Conservation (phyloP, 306 rosid genomes). For the Prunus mume region DNA sequence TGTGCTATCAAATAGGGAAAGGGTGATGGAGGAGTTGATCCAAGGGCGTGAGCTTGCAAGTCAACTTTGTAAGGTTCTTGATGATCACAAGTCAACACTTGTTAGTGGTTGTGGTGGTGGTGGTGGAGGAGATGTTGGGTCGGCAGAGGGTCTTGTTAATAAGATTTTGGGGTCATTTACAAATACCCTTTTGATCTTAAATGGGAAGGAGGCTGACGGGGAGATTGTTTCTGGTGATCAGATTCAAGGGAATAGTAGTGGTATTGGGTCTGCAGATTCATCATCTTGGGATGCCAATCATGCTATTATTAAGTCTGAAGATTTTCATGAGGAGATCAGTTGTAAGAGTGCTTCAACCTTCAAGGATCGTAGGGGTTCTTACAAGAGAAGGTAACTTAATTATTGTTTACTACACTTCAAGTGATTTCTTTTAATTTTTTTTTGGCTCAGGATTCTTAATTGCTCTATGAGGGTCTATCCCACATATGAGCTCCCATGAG, state of each 20-base stretch:
- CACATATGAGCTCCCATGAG: too few relatives aligned
- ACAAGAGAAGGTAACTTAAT: constrained; percentile 55
- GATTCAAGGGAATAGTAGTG: neutral
- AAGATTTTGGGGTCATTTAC: constrained; percentile 42
- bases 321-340: constrained; percentile 36
- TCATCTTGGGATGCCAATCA: constrained; percentile 2
- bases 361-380: constrained; percentile 50
- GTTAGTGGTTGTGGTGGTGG: neutral
- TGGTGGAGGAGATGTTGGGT: neutral
- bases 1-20: constrained; percentile 6
- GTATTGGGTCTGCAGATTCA: neutral
- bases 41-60: constrained; percentile 40
- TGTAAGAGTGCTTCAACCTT: constrained; percentile 23
- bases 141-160: constrained; percentile 31
- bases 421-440: too few relatives aligned
- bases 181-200: constrained; percentile 39
- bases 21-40: constrained; percentile 32
- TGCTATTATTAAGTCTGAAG: constrained; percentile 29
- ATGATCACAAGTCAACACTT: neutral
- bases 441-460: too few relatives aligned
- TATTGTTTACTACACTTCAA: neutral
- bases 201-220: neutral
- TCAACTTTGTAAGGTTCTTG: constrained; percentile 30
- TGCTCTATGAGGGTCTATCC: too few relatives aligned
- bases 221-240: neutral